Base-by-base conservation (phyloP, 331 rosid species). In the Quercus tomentella region DNA sequence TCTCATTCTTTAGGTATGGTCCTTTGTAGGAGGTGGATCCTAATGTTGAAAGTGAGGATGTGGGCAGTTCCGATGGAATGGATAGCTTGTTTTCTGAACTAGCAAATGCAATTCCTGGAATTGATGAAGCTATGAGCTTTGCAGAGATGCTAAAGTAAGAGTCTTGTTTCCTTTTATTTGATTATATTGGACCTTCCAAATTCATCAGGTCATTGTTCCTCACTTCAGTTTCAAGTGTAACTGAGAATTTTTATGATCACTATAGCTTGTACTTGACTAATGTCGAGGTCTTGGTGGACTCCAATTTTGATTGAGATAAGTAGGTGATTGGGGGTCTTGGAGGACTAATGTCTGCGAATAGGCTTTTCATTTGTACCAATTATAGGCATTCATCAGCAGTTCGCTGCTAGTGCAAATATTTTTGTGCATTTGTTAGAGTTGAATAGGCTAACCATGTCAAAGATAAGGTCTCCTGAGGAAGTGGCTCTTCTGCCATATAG, bases 121-220 rank as follows among this genome's bases (percentile, higher is more conserved):
- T 96, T 81, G 99, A 96, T 23, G 99, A 96, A 87, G 99, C 99
- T 15, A 96, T 96, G 99, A 96, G 99, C 86, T 96, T 96, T 85
- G 98, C 99, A 21, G 98, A 96, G 92, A 96, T 96, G 99, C 86
- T 96, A 78, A 96, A 93, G 99, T 96, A 84, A 89, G 90, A 5
- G 58, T 56, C 14, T 5, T 28, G 26, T 63, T 60, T 56, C 71
- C 15, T 45, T 67, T 22, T n/a, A 22, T 73, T 71, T 77, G 62
- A 70, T 28, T 60, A 23, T 22, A 23, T 66, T 35, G n/a, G 61
- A 51, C 62, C 82, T n/a, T 72, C 61, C 41, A 57, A 74, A 54
- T 58, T 69, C 68, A 28, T 70, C 82, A 4, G 75, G 31, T 73
- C n/a, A 12, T 20, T 70, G n/a, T 72, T 22, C 20, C 54, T 26